phyloP scores from a whole-genome alignment of 495 filamentous ascomycete species.

The Aspergillus coremiiformis region DNA sequence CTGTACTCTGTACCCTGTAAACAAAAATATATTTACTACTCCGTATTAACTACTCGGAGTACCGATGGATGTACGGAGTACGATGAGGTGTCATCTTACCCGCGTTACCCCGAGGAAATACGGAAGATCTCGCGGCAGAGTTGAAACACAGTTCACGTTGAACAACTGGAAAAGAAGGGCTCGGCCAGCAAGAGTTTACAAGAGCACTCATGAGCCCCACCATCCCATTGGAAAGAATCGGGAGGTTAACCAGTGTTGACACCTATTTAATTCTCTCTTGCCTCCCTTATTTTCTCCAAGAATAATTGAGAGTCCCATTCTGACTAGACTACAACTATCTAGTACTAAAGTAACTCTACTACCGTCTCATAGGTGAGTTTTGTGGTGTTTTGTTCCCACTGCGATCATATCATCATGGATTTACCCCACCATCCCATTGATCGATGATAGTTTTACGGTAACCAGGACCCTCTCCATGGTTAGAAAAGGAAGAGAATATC shows the following conservation, averaged over 20 bases:
- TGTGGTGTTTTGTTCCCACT: background rate
- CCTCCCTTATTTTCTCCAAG: background rate
- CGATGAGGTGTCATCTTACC: no score
- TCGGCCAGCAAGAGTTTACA: slow-evolving; percentile 26
- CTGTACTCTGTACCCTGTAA: no score
- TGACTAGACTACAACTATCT: background rate
- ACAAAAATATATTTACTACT: no score
- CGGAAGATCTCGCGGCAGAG: slow-evolving; percentile 39
- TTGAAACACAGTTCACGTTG: slow-evolving; percentile 12
- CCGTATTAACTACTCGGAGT: no score
- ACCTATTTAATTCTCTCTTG: background rate
- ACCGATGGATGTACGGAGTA: no score
- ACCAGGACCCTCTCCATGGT: background rate
- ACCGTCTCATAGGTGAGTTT: background rate
- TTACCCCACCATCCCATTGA: background rate
- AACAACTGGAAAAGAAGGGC: no score
- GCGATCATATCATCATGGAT: background rate
- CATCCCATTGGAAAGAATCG: slow-evolving; percentile 10
- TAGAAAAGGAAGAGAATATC: background rate
- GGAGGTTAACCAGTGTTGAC: slow-evolving; percentile 1
- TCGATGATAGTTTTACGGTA: background rate
- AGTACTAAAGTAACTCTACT: background rate
- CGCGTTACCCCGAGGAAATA: slow-evolving; percentile 30
- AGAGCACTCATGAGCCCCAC: slow-evolving; percentile 18
- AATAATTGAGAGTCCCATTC: background rate